Evolutionary conservation across 257 asterid species (phyloP).

Genomic region (Echites panduratus): DNA sequence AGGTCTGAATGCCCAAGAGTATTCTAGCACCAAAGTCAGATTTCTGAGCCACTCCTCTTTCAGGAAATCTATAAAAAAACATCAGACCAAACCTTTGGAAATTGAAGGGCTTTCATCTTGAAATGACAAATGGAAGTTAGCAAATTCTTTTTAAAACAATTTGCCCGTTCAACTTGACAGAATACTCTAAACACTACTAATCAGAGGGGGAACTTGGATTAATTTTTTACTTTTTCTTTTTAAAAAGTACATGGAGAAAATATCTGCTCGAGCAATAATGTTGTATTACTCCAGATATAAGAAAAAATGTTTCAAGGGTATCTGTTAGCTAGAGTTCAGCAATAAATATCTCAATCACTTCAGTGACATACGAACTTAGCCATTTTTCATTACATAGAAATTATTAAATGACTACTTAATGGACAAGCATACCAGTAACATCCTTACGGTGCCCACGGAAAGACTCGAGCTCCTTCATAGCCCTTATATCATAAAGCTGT

Average conservation of each 20-base stretch:
- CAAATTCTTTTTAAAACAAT: neutral
- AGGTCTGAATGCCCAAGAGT: too few relatives aligned
- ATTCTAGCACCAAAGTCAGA: neutral
- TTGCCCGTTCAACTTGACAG: neutral
- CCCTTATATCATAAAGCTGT: conserved; percentile 96
- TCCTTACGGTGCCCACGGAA: conserved; percentile 96
- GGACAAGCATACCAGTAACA: conserved; percentile 56
- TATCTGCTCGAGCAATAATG: neutral
- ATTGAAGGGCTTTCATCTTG: neutral
- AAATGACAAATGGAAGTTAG: neutral
- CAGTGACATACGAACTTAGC: too few relatives aligned
- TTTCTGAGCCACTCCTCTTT: neutral
- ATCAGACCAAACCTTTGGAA: neutral
- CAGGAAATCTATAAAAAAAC: neutral
- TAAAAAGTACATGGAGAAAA: too few relatives aligned
- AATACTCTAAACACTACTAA: neutral
- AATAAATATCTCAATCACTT: neutral
- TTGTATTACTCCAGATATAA: neutral
- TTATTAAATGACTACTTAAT: neutral
- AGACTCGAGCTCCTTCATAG: conserved; percentile 97
- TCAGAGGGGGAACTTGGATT: neutral
- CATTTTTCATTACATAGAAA: neutral
- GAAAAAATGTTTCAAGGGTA: neutral
- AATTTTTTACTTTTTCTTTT: too few relatives aligned
- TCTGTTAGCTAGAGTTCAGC: neutral